Base-by-base conservation (phyloP, 2,329 filamentous ascomycete species). In the Salinomyces thailandicus region DNA sequence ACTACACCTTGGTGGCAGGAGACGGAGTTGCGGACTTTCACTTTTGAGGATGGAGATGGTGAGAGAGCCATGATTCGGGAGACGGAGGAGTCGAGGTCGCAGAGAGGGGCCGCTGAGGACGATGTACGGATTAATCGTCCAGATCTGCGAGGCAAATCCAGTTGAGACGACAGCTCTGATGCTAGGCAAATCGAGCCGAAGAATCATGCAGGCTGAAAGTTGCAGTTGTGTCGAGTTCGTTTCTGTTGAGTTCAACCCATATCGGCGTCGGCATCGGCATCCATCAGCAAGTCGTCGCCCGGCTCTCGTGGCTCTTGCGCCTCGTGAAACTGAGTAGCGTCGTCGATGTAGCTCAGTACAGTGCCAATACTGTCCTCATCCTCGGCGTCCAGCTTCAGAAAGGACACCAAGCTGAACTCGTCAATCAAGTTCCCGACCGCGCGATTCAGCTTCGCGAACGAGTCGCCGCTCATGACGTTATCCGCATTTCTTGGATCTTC, bases 401-500 rank as follows among this genome's bases (percentile, higher is more conserved):
- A 98, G 32, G 84, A 93, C 9, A 98, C 85, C 85, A 98, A 93
- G 64, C 86, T 93, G 64, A 95, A 98, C 61, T 85, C 91, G 60
- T 96, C 91, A 47, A 98, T 94, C 46, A 98, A 67, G 36, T 83
- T 77, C 1, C 84, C 91, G 4, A 98, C 89, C 0, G 89, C 89
- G 43, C 77, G 75, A 58, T 95, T 95, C 47, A 96, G 66, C 50
- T 77, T 73, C 43, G 83, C 75, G 61, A 94, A 96, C 13, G 83
- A 83, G 1, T 75, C 71, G 3, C 89, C 87, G 35, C 73, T 79
- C 81, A 94, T 82, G 41, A 93, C 58, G 35, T 77, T 76, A 43
- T 77, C 72, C 52, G 73, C 73, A 43, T 80, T 75, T 39, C 73
- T 68, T 1, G 81, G 74, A 46, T 87, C 76, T 22, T 63, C 62